Conservation (phyloP, 345 rosid genomes). For the Eucalyptus lansdowneana region DNA sequence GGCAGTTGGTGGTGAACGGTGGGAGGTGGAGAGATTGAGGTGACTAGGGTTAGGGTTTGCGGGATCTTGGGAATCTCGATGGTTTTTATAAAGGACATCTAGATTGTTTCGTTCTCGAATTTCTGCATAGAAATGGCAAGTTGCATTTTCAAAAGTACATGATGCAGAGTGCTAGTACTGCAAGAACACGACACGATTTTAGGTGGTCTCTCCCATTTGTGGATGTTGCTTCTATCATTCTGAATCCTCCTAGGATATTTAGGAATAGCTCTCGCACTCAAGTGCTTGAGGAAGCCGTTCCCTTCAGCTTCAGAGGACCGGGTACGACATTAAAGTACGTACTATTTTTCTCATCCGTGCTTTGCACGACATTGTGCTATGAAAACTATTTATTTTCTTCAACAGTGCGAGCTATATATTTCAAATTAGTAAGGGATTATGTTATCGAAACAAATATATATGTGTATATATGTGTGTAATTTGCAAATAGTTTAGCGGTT, state of each 20-base stretch:
- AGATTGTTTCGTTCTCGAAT: neutral
- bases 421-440: neutral
- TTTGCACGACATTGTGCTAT: neutral
- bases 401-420: neutral
- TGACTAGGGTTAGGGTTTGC: neutral
- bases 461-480: neutral
- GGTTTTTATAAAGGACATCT: neutral
- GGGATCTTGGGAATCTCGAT: neutral
- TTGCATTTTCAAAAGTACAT: neutral
- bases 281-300: neutral
- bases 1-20: neutral
- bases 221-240: neutral
- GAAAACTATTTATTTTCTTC: neutral
- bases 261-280: neutral
- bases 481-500: no score
- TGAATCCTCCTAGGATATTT: neutral
- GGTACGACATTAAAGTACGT: neutral
- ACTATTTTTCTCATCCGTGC: neutral
- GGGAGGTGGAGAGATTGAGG: neutral
- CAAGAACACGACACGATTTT: neutral
- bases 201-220: neutral
- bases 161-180: neutral
- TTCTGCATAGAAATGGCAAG: neutral
- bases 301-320: neutral
- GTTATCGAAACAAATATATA: neutral